These are phyloP conservation scores for Ricinus communis DNA, from an alignment of 345 rosid genomes.

Conservation along the genomic window DNA sequence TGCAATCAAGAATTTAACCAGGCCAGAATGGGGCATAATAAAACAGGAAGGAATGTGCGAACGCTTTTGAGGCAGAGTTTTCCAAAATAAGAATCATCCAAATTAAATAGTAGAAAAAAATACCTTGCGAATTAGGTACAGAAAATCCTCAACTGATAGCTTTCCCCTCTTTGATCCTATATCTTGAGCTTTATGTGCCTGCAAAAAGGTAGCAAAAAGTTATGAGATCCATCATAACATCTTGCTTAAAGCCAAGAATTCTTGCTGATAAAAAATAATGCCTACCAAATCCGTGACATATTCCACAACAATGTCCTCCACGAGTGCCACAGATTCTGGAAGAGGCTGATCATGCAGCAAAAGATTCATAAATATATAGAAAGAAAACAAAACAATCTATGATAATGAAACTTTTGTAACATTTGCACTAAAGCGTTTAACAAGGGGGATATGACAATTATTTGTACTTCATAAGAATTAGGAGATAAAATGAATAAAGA, in stretches of 20 bases:
- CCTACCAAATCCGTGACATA: conserved; percentile 86
- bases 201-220: neutral
- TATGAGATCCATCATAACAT: neutral
- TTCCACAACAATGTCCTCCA: conserved; percentile 91
- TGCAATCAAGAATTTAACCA: neutral
- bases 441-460: neutral
- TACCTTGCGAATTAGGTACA: conserved; percentile 87
- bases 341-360: conserved; percentile 58
- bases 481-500: neutral
- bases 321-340: conserved; percentile 89
- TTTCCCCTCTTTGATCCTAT: conserved; percentile 83
- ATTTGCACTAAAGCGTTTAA: neutral
- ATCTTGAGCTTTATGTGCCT: conserved; percentile 93
- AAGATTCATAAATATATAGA: neutral
- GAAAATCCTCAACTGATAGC: conserved; percentile 77
- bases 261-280: conserved; percentile 10
- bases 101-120: neutral
- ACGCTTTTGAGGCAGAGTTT: too few species aligned
- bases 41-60: neutral
- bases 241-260: neutral
- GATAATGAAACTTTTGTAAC: neutral
- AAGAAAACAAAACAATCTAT: neutral
- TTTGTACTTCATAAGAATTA: neutral
- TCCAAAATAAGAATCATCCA: neutral
- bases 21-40: too few species aligned